phyloP scores from a whole-genome alignment of 208 protist genomes.

The Wallacemonas rigidus region DNA sequence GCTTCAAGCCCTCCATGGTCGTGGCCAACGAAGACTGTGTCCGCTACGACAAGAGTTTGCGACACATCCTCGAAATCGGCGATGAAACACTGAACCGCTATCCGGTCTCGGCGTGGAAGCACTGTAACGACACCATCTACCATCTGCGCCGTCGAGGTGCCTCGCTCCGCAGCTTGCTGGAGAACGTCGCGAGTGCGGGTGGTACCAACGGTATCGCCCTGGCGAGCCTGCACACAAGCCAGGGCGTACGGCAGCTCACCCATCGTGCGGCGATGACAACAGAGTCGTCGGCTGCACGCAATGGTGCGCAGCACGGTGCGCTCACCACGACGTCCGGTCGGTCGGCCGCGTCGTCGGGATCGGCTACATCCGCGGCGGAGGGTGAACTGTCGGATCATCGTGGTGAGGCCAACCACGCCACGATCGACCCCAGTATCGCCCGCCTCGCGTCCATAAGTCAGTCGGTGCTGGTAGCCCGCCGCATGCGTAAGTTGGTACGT shows the following conservation, averaged over 20 bases:
- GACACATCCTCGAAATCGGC: conserved; percentile 31
- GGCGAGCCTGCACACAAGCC: background rate
- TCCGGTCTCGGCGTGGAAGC: conserved; percentile 81
- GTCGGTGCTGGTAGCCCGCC: conserved; percentile 78
- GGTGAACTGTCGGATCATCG: too few relatives aligned
- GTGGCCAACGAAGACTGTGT: conserved; percentile 79
- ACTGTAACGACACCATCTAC: conserved; percentile 87
- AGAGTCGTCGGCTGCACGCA: background rate
- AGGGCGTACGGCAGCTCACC: background rate
- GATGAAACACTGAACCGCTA: conserved; percentile 47
- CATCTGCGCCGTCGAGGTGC: conserved; percentile 71
- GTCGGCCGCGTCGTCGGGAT: too few relatives aligned
- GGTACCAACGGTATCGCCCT: conserved; percentile 22
- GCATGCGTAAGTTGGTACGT: conserved; percentile 81
- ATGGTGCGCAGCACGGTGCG: too few relatives aligned
- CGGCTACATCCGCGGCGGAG: too few relatives aligned
- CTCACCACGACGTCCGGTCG: background rate
- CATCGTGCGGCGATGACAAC: background rate
- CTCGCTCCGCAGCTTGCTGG: conserved; percentile 63
- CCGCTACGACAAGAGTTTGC: conserved; percentile 67
- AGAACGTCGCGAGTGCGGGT: conserved; percentile 29
- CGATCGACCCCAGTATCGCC: conserved; percentile 8
- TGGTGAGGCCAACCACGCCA: too few relatives aligned
- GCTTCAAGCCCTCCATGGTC: conserved; percentile 74
- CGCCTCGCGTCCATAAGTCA: conserved; percentile 62